Percentiles rank a stretch among this genome's conserved stretches.
Evolutionary conservation across 225 moss, liverwort and hornwort species (phyloP).

Genomic region (Anthoceros angustus): DNA sequence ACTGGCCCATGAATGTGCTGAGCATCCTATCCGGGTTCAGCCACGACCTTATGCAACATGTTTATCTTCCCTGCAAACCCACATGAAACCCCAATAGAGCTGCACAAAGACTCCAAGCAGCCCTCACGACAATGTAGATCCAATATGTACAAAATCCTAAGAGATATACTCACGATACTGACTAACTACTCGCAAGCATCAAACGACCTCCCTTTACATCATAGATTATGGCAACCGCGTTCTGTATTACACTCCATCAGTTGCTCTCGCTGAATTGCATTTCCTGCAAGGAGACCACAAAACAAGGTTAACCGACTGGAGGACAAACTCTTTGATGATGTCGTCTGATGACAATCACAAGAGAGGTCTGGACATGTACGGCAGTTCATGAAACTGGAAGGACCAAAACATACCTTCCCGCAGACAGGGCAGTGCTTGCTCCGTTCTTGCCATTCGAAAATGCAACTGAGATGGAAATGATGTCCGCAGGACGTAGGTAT

Average conservation of each 20-base stretch:
- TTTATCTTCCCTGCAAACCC: not conserved
- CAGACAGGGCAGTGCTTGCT: constrained; percentile 95
- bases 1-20: not conserved
- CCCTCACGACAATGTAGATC: not conserved
- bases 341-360: not conserved
- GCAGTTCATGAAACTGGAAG: not conserved
- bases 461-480: constrained; percentile 80
- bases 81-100: not conserved
- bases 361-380: not conserved
- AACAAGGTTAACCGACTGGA: not conserved
- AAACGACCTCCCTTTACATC: not conserved
- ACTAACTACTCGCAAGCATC: not conserved
- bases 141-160: too few relatives aligned
- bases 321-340: not conserved
- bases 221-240: not conserved
- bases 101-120: not conserved
- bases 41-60: not conserved
- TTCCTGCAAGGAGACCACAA: constrained; percentile 37
- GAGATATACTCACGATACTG: not conserved
- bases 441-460: constrained; percentile 87
- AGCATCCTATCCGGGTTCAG: not conserved
- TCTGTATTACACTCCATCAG: constrained; percentile 3
- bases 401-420: constrained; percentile 42
- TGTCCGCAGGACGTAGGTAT: constrained; percentile 75
- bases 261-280: constrained; percentile 71